phyloP scores from a whole-genome alignment of 495 filamentous ascomycete genomes.

The Lophiotrema nucula region DNA sequence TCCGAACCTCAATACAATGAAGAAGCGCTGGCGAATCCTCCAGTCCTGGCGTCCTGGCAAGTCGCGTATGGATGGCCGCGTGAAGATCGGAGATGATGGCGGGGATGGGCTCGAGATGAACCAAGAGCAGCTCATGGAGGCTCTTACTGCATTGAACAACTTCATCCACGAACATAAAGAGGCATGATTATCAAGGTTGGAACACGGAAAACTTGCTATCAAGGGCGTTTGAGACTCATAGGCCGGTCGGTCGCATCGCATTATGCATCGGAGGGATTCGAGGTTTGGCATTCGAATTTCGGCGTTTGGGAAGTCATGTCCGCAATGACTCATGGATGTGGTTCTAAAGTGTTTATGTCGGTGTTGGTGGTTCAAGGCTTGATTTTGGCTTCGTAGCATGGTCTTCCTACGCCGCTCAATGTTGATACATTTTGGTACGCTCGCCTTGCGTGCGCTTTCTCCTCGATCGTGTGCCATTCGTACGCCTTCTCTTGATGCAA shows the following conservation, averaged over 20 bases:
- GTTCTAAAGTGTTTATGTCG: no score
- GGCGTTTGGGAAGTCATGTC: no score
- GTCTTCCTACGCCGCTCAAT: no score
- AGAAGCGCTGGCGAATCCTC: constrained; percentile 25
- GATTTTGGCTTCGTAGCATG: no score
- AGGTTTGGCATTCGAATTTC: no score
- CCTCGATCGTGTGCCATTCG: no score
- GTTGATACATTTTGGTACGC: no score
- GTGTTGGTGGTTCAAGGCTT: no score
- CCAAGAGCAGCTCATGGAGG: constrained; percentile 24
- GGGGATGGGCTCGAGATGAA: constrained; percentile 26
- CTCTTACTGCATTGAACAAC: constrained; percentile 29
- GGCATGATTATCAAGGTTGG: neutral
- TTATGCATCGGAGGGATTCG: neutral
- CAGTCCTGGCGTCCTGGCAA: constrained; percentile 12
- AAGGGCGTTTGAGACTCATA: neutral
- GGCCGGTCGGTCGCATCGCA: neutral
- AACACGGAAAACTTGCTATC: neutral
- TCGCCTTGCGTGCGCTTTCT: no score
- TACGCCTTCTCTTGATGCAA: neutral
- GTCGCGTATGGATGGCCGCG: constrained; percentile 19
- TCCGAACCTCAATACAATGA: constrained; percentile 20
- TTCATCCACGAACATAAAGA: constrained; percentile 33
- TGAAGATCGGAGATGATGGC: constrained; percentile 22
- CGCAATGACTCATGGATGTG: no score